Base-by-base conservation (phyloP, 2,329 filamentous ascomycete genomes). In the Pyrenophora graminea region DNA sequence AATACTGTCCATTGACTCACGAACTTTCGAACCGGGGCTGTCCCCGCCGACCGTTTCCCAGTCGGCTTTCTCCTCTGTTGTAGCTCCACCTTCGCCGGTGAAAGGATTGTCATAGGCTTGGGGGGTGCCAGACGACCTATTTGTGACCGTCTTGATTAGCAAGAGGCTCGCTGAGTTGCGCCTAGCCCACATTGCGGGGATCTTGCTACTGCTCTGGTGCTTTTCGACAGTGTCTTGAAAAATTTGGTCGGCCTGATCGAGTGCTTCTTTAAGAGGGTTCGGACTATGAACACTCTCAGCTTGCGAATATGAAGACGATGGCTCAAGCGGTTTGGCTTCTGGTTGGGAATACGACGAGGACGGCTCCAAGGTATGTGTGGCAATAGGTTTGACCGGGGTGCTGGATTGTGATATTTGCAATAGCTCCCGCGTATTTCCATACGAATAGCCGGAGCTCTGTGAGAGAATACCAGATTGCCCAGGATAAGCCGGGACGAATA, bases 371-470 rank as follows among this genome's bases (percentile, higher is more conserved):
- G n/a, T 31, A 13, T 58, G 50, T 21, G 21, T 18, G 12, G 34
- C 15, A 23, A 32, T 18, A 6, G 25, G 19, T 9, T 46, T 42
- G n/a, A 33, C n/a, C 1, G 25, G 38, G 13, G 19, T 15, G 9
- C 52, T 51, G 3, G 56, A 52, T 13, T 56, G 58, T 13, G 63
- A 59, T 9, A 70, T 48, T 21, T 59, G 60, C 4, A 73, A 53
- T 4, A 74, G 57, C 13, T 70, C 56, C 2, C 61, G 67, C 15
- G 70, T 74, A 42, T 73, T 68, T 23, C 68, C 71, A 44, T 74
- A 73, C 4, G 71, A 74, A 21, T 70, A 62, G 3, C 62, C 63
- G 2, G 69, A 69, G 27, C 27, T 49, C 7, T 61, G 51, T 0
- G 68, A 68, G 33, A 68, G 62, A 32, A 67, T 50, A 0, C 63